These are phyloP conservation scores for Fagus sylvatica DNA, from an alignment of 306 rosid species.

Conservation along the genomic window DNA sequence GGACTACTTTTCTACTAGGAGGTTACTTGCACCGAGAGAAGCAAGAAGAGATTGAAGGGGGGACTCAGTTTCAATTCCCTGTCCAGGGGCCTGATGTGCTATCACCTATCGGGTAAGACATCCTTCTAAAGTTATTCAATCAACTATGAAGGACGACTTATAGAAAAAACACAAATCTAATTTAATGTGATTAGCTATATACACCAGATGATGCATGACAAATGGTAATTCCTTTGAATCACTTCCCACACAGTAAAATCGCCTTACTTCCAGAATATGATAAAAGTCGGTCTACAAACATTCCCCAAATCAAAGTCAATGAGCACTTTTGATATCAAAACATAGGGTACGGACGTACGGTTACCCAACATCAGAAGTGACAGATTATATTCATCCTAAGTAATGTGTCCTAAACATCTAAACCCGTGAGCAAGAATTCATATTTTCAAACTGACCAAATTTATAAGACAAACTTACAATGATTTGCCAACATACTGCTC, in stretches of 20 bases:
- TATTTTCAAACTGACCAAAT: not conserved
- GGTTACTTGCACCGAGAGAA: not conserved
- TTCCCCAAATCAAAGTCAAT: not conserved
- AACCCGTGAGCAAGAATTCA: slow-evolving; percentile 12
- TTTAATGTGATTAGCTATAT: not conserved
- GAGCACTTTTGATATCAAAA: not conserved
- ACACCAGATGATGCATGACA: not conserved
- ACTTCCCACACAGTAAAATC: not conserved
- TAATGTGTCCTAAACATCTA: slow-evolving; percentile 17
- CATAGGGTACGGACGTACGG: not conserved
- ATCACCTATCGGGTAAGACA: not conserved
- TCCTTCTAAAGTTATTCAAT: not conserved
- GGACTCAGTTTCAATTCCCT: not conserved
- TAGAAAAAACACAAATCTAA: not conserved
- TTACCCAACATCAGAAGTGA: not conserved
- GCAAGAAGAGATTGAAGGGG: not conserved
- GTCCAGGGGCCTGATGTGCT: not conserved
- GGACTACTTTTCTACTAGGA: not conserved
- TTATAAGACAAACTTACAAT: slow-evolving; percentile 38
- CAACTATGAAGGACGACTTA: not conserved
- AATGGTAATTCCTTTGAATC: not conserved
- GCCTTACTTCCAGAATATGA: not conserved
- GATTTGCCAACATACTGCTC: slow-evolving; percentile 34
- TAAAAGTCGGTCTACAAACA: not conserved
- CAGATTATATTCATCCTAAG: slow-evolving; percentile 17